Conservation (phyloP, 2,329 filamentous ascomycete species). For the Aspergillus thermomutatus region DNA sequence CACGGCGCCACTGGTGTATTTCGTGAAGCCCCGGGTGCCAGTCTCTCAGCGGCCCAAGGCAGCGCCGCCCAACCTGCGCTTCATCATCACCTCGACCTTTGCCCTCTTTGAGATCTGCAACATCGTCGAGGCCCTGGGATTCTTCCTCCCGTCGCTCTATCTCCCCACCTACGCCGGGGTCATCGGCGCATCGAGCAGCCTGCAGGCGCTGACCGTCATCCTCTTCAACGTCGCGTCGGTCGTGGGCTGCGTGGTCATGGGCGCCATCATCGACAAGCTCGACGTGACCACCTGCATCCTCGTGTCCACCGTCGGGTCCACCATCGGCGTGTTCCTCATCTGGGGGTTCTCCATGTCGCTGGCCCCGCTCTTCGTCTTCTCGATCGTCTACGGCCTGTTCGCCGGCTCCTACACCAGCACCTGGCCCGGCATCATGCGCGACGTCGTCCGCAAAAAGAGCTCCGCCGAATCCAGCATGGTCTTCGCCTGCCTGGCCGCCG, state of each 20-base stretch:
- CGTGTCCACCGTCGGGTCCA: constrained; percentile 40
- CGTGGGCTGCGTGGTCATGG: constrained; percentile 33
- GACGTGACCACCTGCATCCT: constrained; percentile 40
- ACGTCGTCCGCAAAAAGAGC: constrained; percentile 36
- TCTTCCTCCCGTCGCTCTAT: constrained; percentile 38
- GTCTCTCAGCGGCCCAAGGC: constrained; percentile 8
- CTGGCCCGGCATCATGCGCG: constrained; percentile 46
- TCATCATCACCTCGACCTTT: constrained; percentile 36
- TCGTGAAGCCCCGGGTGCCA: constrained; percentile 44
- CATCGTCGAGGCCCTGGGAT: constrained; percentile 35
- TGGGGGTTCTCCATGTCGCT: constrained; percentile 49
- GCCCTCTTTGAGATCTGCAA: constrained; percentile 49
- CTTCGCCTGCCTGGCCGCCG: constrained; percentile 47
- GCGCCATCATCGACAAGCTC: constrained; percentile 41
- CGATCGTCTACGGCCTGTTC: constrained; percentile 47
- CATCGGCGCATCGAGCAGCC: constrained; percentile 19
- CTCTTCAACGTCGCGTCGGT: constrained; percentile 31
- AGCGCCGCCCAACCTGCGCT: constrained; percentile 29
- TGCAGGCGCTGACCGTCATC: constrained; percentile 29
- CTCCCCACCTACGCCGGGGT: constrained; percentile 36
- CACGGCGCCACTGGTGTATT: constrained; percentile 26
- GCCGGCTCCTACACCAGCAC: constrained; percentile 42
- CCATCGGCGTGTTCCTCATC: constrained; percentile 42
- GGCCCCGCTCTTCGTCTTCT: constrained; percentile 41
- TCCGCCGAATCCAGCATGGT: constrained; percentile 47